Evolutionary conservation across 768 basidiomycete genomes (phyloP), one percentile per base, ranked within the genome.

Genomic region (Bullera alba): DNA sequence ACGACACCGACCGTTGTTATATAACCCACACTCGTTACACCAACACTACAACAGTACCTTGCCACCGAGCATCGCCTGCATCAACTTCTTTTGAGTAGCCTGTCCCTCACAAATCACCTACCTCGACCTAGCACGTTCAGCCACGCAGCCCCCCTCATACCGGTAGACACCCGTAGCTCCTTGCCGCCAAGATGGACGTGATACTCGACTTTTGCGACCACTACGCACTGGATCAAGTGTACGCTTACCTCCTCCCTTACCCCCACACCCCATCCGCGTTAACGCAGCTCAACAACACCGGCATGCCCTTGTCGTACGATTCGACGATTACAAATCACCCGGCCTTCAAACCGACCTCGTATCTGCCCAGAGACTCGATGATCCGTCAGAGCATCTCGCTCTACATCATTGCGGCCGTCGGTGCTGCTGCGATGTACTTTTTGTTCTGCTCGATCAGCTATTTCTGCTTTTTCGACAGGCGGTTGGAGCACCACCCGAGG

Each of bases 401-500:
- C 52, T 72, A 74, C 56, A 69, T 77, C 22, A 65, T 97, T 57
- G 92, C 90, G 1, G 73, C 86, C 46, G 60, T 88, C 51, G 91
- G 91, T 53, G 86, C 93, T 51, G 80, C 85, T 61, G 21, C 83
- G 42, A 79, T 99, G 41, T 99, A 99, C 74, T 91, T 95, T 74
- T 45, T 84, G 22, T 85, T 96, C 60, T 91, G 90, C n/a, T 76
- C 79, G 36, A 72, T 87, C 22, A 90, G 89, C 2, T 99, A 88
- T 75, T 73, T 74, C 37, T 83, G 78, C 73, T 81, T 97, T 49
- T 99, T 96, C 80, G 90, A 97, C 75, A 85, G 54, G 86, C 65
- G 86, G 85, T 19, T 95, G 86, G 89, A 92, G 86, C 84, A 79
- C 27, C 95, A 99, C 74, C 95, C 95, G 0, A 80, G 87, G 26